Evolutionary conservation across 192 early-diverging fungal genomes (phyloP), one percentile per base, ranked within the genome.

Genomic region (Linnemannia zychae): DNA sequence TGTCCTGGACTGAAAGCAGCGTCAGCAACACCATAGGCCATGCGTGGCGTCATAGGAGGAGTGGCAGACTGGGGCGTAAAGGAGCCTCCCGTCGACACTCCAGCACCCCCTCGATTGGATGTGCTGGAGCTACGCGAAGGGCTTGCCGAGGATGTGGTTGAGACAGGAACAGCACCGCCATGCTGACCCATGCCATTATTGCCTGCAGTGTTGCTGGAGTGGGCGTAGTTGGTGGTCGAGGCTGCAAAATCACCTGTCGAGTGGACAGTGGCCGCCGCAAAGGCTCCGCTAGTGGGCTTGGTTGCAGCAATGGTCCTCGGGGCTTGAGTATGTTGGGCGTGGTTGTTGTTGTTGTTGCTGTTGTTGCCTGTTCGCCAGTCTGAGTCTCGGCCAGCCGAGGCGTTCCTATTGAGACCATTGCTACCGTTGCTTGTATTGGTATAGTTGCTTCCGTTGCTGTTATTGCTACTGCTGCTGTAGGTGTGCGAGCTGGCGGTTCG

Each of bases 41-140:
- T 6, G 38, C 47, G 82, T 18, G 82, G 82, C 3, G 82, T 84
- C 72, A 84, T 65, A 18, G 82, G 82, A 12, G 82, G 82, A 9
- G 82, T 84, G 44, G 76, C 76, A 1, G 82, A 78, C n/a, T 74
- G 48, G 4, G 82, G 82, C 0, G 82, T 84, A 46, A 75, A 84
- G 22, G 75, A 82, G 34, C 72, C 71, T 38, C 44, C 77, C 24
- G 74, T 74, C 34, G 81, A 77, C n/a, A 77, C 24, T 18, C 40
- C 71, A 66, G 63, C 69, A 46, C 37, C 75, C 4, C 70, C 72
- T 63, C 72, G 76, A 50, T 84, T 78, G 9, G 82, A 84, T 5
- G 82, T 84, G 36, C 83, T 85, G 37, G 83, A 85, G 74, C 83
- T 85, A 24, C 83, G 83, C 4, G 83, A 85, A 37, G 83, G 77